A percentile compares a stretch with the other conserved stretches of the same genome.
phyloP scores from a whole-genome alignment of 202 grass and related monocot genomes.

The Zizania palustris region DNA sequence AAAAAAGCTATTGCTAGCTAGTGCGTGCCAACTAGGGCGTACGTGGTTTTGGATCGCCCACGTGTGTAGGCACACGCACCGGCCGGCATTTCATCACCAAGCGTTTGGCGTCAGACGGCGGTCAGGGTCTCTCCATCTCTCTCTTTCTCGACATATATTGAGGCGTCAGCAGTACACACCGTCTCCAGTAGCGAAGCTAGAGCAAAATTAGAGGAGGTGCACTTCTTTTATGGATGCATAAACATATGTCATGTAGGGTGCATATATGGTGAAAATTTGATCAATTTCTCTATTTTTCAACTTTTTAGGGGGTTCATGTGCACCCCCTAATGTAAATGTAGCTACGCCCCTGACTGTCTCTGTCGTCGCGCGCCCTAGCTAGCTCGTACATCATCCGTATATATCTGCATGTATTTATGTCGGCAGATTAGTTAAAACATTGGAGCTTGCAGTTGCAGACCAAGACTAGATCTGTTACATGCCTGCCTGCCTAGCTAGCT shows the following conservation, averaged over 20 bases:
- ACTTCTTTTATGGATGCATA: too few relatives aligned
- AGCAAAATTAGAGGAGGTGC: too few relatives aligned
- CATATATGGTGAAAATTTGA: too few relatives aligned
- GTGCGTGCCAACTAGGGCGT: not conserved
- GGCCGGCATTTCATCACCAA: not conserved
- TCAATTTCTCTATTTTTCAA: too few relatives aligned
- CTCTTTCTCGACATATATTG: too few relatives aligned
- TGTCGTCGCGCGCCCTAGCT: not conserved
- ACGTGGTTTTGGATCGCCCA: not conserved
- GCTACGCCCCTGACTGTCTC: too few relatives aligned
- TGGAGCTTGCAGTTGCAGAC: not conserved
- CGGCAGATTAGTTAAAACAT: not conserved
- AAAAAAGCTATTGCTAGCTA: not conserved
- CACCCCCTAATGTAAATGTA: too few relatives aligned
- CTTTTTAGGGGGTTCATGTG: too few relatives aligned
- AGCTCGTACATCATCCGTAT: not conserved
- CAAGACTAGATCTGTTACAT: not conserved
- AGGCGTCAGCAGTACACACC: too few relatives aligned
- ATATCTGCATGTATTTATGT: not conserved
- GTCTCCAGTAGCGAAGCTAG: too few relatives aligned
- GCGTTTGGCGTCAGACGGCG: not conserved
- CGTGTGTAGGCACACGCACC: not conserved
- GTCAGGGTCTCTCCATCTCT: not conserved
- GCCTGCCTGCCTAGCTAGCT: not conserved
- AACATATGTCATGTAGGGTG: too few relatives aligned